Percentiles rank a stretch among this genome's conserved stretches.
Evolutionary conservation across 139 green algal species (phyloP).

Genomic region (Chlamydomonas eustigma): DNA sequence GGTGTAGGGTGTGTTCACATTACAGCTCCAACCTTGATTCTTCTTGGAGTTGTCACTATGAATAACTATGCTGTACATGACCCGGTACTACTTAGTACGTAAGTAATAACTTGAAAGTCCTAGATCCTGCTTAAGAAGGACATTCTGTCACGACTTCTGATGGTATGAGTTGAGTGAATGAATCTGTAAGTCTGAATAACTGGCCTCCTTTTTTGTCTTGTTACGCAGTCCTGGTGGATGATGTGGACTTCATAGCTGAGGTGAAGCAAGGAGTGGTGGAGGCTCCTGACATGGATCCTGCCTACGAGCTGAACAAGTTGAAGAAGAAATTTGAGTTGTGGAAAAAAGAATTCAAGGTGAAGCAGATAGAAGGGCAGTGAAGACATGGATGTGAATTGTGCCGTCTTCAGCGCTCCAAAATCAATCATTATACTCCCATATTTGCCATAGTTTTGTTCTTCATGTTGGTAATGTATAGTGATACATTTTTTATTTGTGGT

Average conservation of each 20-base stretch:
- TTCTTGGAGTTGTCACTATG: no score
- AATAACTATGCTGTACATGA: no score
- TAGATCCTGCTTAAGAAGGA: no score
- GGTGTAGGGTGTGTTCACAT: no score
- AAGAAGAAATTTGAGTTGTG: constrained; percentile 53
- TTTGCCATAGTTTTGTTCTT: background rate
- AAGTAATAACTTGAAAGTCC: no score
- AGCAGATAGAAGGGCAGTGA: background rate
- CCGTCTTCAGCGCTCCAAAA: no score
- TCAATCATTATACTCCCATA: background rate
- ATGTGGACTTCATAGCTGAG: constrained; percentile 52
- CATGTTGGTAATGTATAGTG: background rate
- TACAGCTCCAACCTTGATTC: no score
- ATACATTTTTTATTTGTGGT: background rate
- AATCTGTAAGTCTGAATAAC: no score
- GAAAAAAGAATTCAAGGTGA: constrained; percentile 53
- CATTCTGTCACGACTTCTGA: no score
- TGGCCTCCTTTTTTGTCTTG: no score
- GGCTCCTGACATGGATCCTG: constrained; percentile 51
- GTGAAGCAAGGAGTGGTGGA: constrained; percentile 33
- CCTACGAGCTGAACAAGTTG: constrained; percentile 47
- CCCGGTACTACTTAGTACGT: no score
- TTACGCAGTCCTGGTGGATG: constrained; percentile 42
- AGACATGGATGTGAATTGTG: background rate
- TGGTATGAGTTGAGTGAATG: no score